Conservation (phyloP, 495 filamentous ascomycete genomes). For the Niebla homalea region DNA sequence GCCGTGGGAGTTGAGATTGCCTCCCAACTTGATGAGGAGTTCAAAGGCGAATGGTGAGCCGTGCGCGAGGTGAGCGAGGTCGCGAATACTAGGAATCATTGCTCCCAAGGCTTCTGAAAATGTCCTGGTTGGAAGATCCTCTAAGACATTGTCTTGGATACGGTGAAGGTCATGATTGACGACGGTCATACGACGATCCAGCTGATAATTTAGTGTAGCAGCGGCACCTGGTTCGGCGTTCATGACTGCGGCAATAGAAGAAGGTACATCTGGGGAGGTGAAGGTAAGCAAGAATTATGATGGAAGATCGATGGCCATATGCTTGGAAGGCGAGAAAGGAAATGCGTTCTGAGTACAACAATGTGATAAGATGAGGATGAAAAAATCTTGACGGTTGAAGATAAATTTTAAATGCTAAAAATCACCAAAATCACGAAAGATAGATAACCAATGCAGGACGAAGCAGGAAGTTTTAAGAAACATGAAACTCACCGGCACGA, state of each 20-base stretch:
- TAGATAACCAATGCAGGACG: background rate
- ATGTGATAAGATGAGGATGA: background rate
- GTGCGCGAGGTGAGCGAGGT: constrained; percentile 27
- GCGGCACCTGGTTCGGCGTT: constrained; percentile 29
- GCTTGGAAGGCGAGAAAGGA: too few species aligned
- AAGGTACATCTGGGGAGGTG: constrained; percentile 30
- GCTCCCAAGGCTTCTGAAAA: constrained; percentile 16
- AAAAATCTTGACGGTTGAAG: background rate
- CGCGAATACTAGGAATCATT: constrained; percentile 33
- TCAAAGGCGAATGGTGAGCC: constrained; percentile 35
- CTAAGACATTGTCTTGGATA: constrained; percentile 38
- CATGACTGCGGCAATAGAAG: constrained; percentile 34
- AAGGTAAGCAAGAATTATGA: background rate
- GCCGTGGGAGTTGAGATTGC: constrained; percentile 38
- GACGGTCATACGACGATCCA: constrained; percentile 42
- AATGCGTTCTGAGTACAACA: background rate
- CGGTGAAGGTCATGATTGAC: constrained; percentile 41
- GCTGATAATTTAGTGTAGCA: constrained; percentile 34
- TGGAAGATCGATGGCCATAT: too few species aligned
- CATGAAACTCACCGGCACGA: constrained; percentile 28
- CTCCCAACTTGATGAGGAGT: constrained; percentile 37
- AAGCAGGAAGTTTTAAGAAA: background rate
- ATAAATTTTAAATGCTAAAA: too few species aligned
- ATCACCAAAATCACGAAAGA: too few species aligned
- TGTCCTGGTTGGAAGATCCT: constrained; percentile 32